These are phyloP conservation scores for Infundibulicybe gibba DNA, from an alignment of 768 basidiomycete species.

Conservation along the genomic window DNA sequence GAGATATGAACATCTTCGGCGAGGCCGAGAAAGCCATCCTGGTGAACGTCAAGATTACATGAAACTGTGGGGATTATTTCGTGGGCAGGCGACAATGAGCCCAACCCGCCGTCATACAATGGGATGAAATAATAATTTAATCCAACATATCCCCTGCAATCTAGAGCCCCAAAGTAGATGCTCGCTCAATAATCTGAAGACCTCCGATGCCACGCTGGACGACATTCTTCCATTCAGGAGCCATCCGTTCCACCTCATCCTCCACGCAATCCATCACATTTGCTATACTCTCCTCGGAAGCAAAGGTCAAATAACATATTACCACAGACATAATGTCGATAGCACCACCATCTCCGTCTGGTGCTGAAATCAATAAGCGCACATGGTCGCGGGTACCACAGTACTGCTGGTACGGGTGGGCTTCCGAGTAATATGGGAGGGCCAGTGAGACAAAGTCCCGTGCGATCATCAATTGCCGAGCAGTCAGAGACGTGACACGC, in stretches of 20 bases:
- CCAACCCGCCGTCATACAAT: no score
- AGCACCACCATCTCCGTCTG: constrained; percentile 9
- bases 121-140: no score
- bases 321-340: constrained; percentile 20
- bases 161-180: constrained; percentile 6
- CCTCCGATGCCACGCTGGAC: constrained; percentile 12
- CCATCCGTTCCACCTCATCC: constrained; percentile 13
- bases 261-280: constrained; percentile 16
- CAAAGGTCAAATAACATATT: constrained; percentile 19
- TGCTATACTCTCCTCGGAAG: constrained; percentile 12
- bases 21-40: no score
- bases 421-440: constrained; percentile 27
- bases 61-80: no score
- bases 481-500: constrained; percentile 17
- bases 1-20: no score
- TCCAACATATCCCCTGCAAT: neutral
- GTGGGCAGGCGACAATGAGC: no score
- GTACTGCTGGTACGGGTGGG: constrained; percentile 8
- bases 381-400: constrained; percentile 9
- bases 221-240: constrained; percentile 15
- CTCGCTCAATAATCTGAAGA: constrained; percentile 10
- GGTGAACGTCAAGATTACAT: no score
- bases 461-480: constrained; percentile 31
- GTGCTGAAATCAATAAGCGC: constrained; percentile 17
- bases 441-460: constrained; percentile 40